A percentile compares a stretch with the other conserved stretches of the same genome.
Conservation (phyloP, 139 green algal genomes). For the Coccomyxa sp. region DNA sequence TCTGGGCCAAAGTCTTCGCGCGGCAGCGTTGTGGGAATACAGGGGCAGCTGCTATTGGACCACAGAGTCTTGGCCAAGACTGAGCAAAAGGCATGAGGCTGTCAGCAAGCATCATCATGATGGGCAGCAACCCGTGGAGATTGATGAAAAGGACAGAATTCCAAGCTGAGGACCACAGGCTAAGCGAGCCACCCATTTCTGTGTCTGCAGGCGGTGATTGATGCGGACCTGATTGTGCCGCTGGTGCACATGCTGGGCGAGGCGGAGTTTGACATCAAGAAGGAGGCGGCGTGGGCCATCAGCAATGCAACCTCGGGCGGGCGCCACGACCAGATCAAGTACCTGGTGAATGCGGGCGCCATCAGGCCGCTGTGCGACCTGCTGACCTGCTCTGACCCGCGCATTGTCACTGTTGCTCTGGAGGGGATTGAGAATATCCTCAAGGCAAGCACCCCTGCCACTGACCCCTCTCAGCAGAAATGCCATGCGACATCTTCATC, state of each 20-base stretch:
- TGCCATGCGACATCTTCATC: not conserved
- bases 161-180: too few relatives aligned
- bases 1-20: too few relatives aligned
- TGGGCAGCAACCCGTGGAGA: too few relatives aligned
- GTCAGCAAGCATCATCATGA: too few relatives aligned
- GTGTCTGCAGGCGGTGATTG: too few relatives aligned
- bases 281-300: constrained; percentile 98
- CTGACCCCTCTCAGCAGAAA: not conserved
- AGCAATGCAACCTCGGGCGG: constrained; percentile 96
- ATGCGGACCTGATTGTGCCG: not conserved
- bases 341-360: constrained; percentile 80
- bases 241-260: constrained; percentile 60
- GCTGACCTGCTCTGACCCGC: constrained; percentile 80
- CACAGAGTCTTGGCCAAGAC: too few relatives aligned
- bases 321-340: constrained; percentile 75
- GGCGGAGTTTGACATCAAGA: constrained; percentile 99
- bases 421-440: constrained; percentile 99
- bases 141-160: too few relatives aligned
- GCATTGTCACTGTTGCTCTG: constrained; percentile 97
- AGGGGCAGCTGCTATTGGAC: too few relatives aligned
- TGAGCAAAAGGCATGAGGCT: too few relatives aligned
- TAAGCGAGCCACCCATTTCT: too few relatives aligned
- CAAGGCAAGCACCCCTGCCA: constrained; percentile 63
- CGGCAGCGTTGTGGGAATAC: too few relatives aligned
- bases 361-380: constrained; percentile 97